Conservation (phyloP, 768 basidiomycete genomes). For the Mycena amicta region DNA sequence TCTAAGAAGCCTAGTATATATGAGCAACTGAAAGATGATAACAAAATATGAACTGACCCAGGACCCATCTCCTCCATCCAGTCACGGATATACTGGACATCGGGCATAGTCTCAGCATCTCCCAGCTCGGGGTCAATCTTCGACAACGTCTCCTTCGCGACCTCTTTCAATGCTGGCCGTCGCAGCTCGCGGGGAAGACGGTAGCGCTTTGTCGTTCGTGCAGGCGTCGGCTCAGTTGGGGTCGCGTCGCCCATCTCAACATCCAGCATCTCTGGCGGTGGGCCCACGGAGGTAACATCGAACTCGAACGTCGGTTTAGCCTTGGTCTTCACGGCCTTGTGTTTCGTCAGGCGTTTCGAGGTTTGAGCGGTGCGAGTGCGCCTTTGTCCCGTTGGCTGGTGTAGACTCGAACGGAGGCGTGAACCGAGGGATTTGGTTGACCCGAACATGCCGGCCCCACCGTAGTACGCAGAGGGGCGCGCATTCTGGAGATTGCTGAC, state of each 20-base stretch:
- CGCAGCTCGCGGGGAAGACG: conserved; percentile 51
- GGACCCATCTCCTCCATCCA: conserved; percentile 45
- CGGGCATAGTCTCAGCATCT: no score
- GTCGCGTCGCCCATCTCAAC: conserved; percentile 26
- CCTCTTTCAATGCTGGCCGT: conserved; percentile 44
- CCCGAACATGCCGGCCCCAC: background rate
- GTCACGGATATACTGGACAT: conserved; percentile 51
- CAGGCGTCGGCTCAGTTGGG: background rate
- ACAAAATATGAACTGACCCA: conserved; percentile 35
- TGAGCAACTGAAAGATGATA: background rate
- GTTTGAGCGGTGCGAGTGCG: conserved; percentile 1
- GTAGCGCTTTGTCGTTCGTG: conserved; percentile 25
- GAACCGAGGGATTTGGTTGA: conserved; percentile 8
- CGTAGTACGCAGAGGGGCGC: conserved; percentile 1
- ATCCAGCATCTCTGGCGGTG: conserved; percentile 14
- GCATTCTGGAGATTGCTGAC: conserved; percentile 18
- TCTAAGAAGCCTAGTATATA: conserved; percentile 38
- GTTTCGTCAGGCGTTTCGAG: conserved; percentile 10
- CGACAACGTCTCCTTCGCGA: conserved; percentile 41
- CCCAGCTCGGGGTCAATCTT: conserved; percentile 47
- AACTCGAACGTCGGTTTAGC: conserved; percentile 10
- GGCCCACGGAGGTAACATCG: conserved; percentile 17
- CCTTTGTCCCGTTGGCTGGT: background rate
- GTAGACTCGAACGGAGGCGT: conserved; percentile 13
- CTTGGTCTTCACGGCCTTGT: conserved; percentile 6